Evolutionary conservation across 78 protist species (phyloP).

Genomic region (Emiliania huxleyi): DNA sequence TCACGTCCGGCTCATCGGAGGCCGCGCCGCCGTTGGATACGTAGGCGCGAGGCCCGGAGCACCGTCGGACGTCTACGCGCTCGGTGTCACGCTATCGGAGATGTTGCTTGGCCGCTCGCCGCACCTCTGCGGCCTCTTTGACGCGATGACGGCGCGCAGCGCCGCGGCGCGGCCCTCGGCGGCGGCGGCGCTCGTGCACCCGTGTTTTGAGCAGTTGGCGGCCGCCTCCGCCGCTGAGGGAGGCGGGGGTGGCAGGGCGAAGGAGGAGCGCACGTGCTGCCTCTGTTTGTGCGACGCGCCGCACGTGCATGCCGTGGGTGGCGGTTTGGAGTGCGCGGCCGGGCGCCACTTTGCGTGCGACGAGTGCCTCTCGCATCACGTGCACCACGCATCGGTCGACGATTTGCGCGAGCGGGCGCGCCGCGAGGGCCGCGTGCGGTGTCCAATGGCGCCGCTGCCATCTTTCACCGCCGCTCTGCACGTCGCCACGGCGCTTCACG

Average conservation of each 20-base stretch:
- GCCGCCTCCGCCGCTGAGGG: background rate
- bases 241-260: background rate
- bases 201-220: background rate
- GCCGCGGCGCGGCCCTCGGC: background rate
- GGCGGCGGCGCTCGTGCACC: background rate
- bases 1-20: too few species aligned
- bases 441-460: background rate
- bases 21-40: too few species aligned
- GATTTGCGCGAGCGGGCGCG: background rate
- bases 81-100: background rate
- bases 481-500: too few species aligned
- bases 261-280: background rate
- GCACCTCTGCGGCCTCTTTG: background rate
- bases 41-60: background rate
- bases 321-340: background rate
- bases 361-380: background rate
- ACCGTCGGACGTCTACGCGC: background rate
- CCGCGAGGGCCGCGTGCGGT: background rate
- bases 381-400: background rate
- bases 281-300: background rate
- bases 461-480: too few species aligned
- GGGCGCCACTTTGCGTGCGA: background rate
- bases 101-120: background rate
- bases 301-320: background rate
- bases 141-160: background rate